These are phyloP conservation scores for Tilletia horrida DNA, from an alignment of 1,284 basidiomycete genomes.

Conservation along the genomic window DNA sequence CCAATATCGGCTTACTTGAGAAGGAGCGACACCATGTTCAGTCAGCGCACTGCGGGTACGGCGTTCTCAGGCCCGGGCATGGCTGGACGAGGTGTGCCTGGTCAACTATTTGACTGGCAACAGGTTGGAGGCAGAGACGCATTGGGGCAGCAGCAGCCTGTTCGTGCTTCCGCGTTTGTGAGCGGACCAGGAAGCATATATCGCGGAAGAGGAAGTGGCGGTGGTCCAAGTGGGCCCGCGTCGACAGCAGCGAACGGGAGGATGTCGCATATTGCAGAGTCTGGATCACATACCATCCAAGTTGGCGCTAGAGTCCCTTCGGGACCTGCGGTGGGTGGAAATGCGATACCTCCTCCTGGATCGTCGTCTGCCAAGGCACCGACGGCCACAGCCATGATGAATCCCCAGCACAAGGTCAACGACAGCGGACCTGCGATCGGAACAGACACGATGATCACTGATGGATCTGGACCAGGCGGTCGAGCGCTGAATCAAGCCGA, in stretches of 20 bases:
- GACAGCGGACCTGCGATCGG: no score
- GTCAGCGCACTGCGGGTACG: constrained; percentile 28
- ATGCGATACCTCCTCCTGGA: neutral
- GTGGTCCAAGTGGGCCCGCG: neutral
- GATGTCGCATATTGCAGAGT: neutral
- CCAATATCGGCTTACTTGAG: constrained; percentile 18
- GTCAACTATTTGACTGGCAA: constrained; percentile 42
- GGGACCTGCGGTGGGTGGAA: neutral
- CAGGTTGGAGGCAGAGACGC: constrained; percentile 38
- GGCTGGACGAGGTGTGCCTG: constrained; percentile 47
- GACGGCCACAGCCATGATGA: neutral
- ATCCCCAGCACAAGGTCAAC: no score
- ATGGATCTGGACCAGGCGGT: neutral
- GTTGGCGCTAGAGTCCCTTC: neutral
- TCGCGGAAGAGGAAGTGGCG: constrained; percentile 30
- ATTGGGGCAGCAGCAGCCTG: constrained; percentile 25
- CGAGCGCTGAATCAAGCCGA: constrained; percentile 13
- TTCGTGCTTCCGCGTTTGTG: constrained; percentile 37
- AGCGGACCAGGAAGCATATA: constrained; percentile 41
- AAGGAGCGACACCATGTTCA: constrained; percentile 44
- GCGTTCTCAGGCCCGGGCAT: constrained; percentile 41
- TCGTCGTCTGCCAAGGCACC: neutral
- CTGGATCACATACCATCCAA: neutral
- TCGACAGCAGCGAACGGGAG: neutral
- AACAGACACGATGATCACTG: neutral